Conservation (phyloP, 1,284 basidiomycete genomes). For the Chalciporus piperatoides region DNA sequence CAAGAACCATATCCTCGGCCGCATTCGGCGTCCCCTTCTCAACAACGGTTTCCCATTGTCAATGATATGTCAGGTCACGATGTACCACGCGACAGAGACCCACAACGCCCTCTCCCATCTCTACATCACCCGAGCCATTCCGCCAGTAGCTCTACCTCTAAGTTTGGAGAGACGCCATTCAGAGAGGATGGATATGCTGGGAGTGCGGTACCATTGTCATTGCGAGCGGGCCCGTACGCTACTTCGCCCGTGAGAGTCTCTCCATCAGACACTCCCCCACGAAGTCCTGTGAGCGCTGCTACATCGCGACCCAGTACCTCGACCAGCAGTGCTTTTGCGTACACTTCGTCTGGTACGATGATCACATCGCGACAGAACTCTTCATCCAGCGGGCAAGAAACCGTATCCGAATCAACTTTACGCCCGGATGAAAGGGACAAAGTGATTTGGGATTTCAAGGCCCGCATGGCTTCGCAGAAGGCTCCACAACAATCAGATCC, state of each 20-base stretch:
- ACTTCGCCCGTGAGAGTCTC: conserved; percentile 19
- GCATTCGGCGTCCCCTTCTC: conserved; percentile 53
- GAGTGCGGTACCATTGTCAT: conserved; percentile 23
- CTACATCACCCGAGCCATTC: conserved; percentile 31
- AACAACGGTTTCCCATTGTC: conserved; percentile 29
- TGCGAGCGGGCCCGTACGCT: conserved; percentile 30
- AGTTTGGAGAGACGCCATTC: conserved; percentile 31
- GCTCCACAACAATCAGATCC: conserved; percentile 18
- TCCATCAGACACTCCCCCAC: conserved; percentile 44
- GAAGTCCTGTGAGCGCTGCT: conserved; percentile 53
- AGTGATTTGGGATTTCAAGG: conserved; percentile 30
- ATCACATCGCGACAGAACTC: conserved; percentile 30
- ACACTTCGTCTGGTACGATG: conserved; percentile 25
- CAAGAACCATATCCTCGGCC: conserved; percentile 58
- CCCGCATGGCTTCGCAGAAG: conserved; percentile 19
- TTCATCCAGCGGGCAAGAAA: conserved; percentile 31
- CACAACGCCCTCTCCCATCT: conserved; percentile 27
- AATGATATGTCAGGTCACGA: conserved; percentile 25
- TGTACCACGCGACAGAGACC: conserved; percentile 27
- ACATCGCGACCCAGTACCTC: conserved; percentile 39
- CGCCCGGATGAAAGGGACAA: conserved; percentile 33
- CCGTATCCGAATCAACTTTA: conserved; percentile 30
- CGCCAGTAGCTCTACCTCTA: conserved; percentile 25
- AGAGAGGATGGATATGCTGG: conserved; percentile 30
- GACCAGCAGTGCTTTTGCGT: conserved; percentile 21